Conservation (phyloP, 441 rosid genomes). For the Gossypium davidsonii region DNA sequence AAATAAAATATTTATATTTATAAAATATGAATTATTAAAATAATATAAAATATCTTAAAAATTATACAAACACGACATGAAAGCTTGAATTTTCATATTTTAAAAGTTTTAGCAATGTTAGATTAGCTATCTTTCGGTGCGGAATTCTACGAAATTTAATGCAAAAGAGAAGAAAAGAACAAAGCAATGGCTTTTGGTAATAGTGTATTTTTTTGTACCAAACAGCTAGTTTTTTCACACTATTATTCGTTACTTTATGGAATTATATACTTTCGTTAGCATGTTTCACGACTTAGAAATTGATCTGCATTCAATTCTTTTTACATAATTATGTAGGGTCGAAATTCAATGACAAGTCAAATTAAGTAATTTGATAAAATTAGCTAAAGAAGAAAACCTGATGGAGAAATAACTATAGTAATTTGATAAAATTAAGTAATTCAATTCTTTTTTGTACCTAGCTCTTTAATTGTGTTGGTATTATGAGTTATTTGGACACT, state of each 20-base stretch:
- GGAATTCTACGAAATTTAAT: neutral
- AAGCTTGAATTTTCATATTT: too few relatives aligned
- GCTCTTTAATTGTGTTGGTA: too few relatives aligned
- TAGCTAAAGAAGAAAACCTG: neutral
- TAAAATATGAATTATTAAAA: too few relatives aligned
- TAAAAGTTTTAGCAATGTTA: too few relatives aligned
- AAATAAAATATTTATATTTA: too few relatives aligned
- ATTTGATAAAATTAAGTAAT: too few relatives aligned
- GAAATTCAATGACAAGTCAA: neutral
- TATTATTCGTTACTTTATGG: neutral
- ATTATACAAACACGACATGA: too few relatives aligned
- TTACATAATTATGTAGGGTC: neutral
- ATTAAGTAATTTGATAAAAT: neutral
- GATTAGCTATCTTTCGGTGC: neutral
- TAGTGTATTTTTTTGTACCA: neutral
- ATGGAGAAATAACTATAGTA: neutral
- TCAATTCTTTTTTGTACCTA: too few relatives aligned
- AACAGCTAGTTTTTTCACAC: neutral
- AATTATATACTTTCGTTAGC: neutral
- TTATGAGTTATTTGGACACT: too few relatives aligned
- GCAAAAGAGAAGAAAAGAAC: neutral
- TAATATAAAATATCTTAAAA: too few relatives aligned
- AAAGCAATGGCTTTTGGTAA: neutral
- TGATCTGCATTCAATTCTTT: neutral
- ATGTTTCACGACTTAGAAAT: neutral